These are phyloP conservation scores for Cladosporium sp. DNA, from an alignment of 2,329 filamentous ascomycete species.

Conservation along the genomic window DNA sequence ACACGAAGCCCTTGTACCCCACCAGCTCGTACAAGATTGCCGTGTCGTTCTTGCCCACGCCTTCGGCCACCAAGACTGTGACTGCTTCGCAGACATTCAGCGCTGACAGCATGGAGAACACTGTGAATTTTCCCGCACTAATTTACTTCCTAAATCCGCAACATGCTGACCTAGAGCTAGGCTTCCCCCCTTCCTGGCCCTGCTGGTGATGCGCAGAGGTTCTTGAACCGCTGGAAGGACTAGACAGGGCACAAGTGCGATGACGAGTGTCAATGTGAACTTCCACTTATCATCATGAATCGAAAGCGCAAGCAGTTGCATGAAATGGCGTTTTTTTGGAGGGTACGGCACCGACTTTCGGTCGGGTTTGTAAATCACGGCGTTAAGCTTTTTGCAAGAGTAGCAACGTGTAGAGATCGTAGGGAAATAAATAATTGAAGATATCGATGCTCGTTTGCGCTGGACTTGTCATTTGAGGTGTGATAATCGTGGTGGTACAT, in stretches of 20 bases:
- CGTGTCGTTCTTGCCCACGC: slow-evolving; percentile 48
- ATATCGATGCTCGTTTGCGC: neutral
- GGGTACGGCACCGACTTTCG: slow-evolving; percentile 10
- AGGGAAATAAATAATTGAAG: slow-evolving; percentile 4
- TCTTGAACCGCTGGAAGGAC: slow-evolving; percentile 61
- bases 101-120: slow-evolving; percentile 56
- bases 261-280: neutral
- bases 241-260: slow-evolving; percentile 31
- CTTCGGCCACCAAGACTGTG: slow-evolving; percentile 52
- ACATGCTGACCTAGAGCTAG: slow-evolving; percentile 39
- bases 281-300: neutral
- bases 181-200: slow-evolving; percentile 54
- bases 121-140: slow-evolving; percentile 48
- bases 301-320: slow-evolving; percentile 3
- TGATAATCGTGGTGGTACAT: neutral
- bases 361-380: slow-evolving; percentile 17
- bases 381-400: neutral
- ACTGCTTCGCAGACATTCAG: slow-evolving; percentile 54
- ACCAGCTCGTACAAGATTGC: slow-evolving; percentile 57
- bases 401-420: slow-evolving; percentile 8
- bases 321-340: slow-evolving; percentile 9
- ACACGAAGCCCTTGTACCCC: slow-evolving; percentile 52
- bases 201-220: slow-evolving; percentile 57
- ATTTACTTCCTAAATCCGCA: neutral
- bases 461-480: neutral